Base-by-base conservation (phyloP, 768 basidiomycete genomes). In the Pulveroboletus frians region DNA sequence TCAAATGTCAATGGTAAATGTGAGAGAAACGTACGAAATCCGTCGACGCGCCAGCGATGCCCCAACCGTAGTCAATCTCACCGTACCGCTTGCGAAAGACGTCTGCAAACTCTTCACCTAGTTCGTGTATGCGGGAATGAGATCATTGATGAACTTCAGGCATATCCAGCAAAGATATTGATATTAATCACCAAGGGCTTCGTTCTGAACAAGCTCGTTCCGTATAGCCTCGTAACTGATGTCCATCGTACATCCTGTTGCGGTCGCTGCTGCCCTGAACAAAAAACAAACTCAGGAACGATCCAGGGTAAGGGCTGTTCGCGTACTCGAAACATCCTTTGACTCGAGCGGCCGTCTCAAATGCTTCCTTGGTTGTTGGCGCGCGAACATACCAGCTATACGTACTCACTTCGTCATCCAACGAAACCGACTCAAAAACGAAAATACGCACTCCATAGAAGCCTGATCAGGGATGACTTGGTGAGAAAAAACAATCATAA, bases 401-500 rank as follows among this genome's bases (percentile, higher is more conserved):
- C 38, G 27, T n/a, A 1, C 14, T 20, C 40, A n/a, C 13, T 39
- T n/a, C 15, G 38, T 3, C 15, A 20, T 36, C 17, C 5, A 21
- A 38, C 15, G 9, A 44, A 26, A 42, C 9, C 13, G 29, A 40
- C 32, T 4, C 11, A 10, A 20, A 43, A 21, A n/a, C 4, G 6
- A 39, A 36, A 17, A n/a, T 7, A 65, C 81, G 47, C 59, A 85
- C 85, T 73, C 68, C 73, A 88, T 81, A 53, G 81, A 80, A 1
- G 89, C 74, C 53, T 88, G 80, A 61, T 90, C 88, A 0, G 90
- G 90, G 43, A 90, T 89, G 54, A 93, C 90, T 91, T 39, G 35
- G 9, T 4, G 6, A 34, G 14, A 34, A 30, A 41, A 21, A 32
- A 30, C 5, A 29, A 39, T 27, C 41, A 30, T 21, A 17, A 17